These are phyloP conservation scores for Bipolaris gigantea DNA, from an alignment of 2,329 filamentous ascomycete genomes.

Conservation along the genomic window DNA sequence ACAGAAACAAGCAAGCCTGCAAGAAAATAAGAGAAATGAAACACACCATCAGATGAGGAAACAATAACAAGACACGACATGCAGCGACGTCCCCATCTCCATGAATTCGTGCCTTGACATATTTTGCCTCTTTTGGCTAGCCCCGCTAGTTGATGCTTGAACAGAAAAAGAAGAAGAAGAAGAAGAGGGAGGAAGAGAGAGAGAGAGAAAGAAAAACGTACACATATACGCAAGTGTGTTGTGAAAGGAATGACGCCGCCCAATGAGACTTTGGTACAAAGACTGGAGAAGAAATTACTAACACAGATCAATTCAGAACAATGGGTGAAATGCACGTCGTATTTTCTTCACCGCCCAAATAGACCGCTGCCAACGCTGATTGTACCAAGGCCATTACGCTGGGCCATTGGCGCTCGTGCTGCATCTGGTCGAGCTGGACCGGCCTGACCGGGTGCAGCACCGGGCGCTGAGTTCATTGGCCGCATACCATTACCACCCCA, in stretches of 20 bases:
- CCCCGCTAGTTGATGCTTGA: neutral
- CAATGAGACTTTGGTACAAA: slow-evolving; percentile 1
- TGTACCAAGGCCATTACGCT: slow-evolving; percentile 36
- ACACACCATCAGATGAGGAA: too few species aligned
- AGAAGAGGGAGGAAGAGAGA: too few species aligned
- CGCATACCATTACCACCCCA: slow-evolving; percentile 28
- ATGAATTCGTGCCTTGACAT: neutral
- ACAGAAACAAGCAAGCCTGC: too few species aligned
- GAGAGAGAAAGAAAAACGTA: neutral
- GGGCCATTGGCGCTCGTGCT: slow-evolving; percentile 28
- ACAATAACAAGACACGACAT: too few species aligned
- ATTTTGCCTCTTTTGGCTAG: neutral
- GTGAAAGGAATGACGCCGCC: neutral
- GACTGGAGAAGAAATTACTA: slow-evolving; percentile 2
- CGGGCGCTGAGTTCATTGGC: slow-evolving; percentile 20
- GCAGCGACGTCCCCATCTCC: neutral
- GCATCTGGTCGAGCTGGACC: slow-evolving; percentile 26
- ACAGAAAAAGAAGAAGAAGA: neutral
- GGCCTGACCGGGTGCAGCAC: slow-evolving; percentile 16
- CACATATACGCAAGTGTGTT: neutral
- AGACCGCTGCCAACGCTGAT: slow-evolving; percentile 38
- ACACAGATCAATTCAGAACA: slow-evolving; percentile 9
- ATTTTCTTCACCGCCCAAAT: slow-evolving; percentile 33
- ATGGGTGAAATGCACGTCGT: neutral
- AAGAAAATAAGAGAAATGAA: too few species aligned